These are phyloP conservation scores for Arachnomyces sp. DNA, from an alignment of 2,329 filamentous ascomycete genomes.

Conservation along the genomic window DNA sequence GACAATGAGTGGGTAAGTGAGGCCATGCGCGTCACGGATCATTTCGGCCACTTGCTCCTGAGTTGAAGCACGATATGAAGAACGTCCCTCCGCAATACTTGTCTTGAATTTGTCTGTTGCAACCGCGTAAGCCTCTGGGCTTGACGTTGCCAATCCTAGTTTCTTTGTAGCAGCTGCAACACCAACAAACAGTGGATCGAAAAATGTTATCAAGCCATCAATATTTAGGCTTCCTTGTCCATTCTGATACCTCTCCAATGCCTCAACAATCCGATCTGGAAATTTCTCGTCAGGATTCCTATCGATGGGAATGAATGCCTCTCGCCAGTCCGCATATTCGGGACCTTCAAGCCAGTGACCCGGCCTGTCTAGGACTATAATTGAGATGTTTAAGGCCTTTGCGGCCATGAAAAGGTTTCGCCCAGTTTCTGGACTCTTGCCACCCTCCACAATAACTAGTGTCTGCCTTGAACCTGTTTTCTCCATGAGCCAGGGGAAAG, in stretches of 20 bases:
- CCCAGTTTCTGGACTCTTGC: conserved; percentile 3
- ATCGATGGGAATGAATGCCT: conserved; percentile 26
- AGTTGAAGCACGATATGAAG: conserved; percentile 1
- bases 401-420: conserved; percentile 17
- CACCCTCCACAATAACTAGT: conserved; percentile 7
- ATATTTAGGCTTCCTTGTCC: conserved; percentile 9
- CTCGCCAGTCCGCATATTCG: conserved; percentile 20
- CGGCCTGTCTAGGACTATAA: conserved; percentile 31
- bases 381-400: conserved; percentile 26
- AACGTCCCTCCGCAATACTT: conserved; percentile 15
- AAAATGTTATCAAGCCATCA: conserved; percentile 32
- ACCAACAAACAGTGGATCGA: conserved; percentile 21
- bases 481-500: conserved; percentile 12
- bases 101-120: conserved; percentile 26
- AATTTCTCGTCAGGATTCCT: conserved; percentile 22
- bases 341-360: conserved; percentile 34
- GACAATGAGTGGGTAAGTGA: conserved; percentile 26
- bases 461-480: neutral
- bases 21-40: neutral
- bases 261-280: conserved; percentile 22
- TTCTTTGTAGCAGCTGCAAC: conserved; percentile 25
- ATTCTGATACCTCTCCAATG: conserved; percentile 16
- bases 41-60: conserved; percentile 1
- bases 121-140: conserved; percentile 20
- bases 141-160: conserved; percentile 26